phyloP scores from a whole-genome alignment of 768 basidiomycete genomes.

The Pholiota conissans region DNA sequence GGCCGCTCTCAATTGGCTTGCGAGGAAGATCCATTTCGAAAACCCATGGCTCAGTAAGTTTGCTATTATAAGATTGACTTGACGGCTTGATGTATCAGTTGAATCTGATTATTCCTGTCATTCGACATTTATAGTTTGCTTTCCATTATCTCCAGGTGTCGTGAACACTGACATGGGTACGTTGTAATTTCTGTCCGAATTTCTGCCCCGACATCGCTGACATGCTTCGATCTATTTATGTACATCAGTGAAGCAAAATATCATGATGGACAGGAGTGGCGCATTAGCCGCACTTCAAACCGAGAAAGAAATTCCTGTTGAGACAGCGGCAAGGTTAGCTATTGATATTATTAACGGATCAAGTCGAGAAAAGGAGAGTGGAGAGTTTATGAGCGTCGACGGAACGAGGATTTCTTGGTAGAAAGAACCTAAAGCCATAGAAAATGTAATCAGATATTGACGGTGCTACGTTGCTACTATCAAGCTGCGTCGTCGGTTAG shows the following conservation, averaged over 20 bases:
- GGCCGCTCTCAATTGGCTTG: not conserved
- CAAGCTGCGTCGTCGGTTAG: no score
- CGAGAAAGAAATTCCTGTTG: not conserved
- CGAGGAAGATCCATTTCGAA: no score
- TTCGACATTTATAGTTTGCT: no score
- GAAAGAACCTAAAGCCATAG: not conserved
- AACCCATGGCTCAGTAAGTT: not conserved
- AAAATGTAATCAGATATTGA: not conserved
- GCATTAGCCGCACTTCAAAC: not conserved
- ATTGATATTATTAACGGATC: not conserved
- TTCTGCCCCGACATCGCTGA: no score
- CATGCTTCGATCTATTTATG: no score
- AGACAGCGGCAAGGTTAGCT: not conserved
- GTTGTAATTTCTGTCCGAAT: no score
- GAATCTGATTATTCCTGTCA: no score
- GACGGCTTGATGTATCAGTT: no score
- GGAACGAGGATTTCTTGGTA: not conserved
- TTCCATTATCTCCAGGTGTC: not conserved
- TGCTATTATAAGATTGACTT: no score
- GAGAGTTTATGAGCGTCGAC: not conserved
- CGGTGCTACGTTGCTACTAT: not conserved
- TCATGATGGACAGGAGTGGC: not conserved
- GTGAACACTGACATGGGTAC: constrained; percentile 2
- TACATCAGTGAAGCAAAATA: not conserved
- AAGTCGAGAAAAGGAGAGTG: not conserved